Base-by-base conservation (phyloP, 306 rosid genomes). In the Spatholobus suberectus region DNA sequence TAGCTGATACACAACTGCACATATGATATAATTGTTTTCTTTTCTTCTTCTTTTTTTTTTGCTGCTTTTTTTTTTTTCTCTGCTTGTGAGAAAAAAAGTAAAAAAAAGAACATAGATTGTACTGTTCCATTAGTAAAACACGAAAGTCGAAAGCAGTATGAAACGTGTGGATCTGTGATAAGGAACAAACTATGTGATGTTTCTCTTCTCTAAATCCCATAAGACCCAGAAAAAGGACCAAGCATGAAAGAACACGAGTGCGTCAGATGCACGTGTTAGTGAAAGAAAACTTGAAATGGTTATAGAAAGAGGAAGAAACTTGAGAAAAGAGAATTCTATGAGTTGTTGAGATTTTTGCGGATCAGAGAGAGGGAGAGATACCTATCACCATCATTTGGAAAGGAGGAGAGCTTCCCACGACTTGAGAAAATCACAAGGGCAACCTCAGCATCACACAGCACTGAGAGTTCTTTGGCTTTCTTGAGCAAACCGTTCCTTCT, bases 381-480 rank as follows among this genome's bases (percentile, higher is more conserved):
- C 40, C 69, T 6, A 13, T 8, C 10, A 62, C 5, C 1, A 26
- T 12, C 67, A 24, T 0, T 14, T 13, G 41, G 21, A 62, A 65
- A 79, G 8, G 72, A 47, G 21, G 46, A 80, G 69, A 86, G 92
- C 80, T 89, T 91, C 32, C 93, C 95, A 55, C 91, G 86, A 14
- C 82, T 87, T 54, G 95, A 91, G 89, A 91, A 91, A 79, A 89
- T 32, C 77, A 91, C 57, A 12, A 79, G 83, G 4, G 83, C 83
- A 26, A 79, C 32, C n/a, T 79, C 83, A 52, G 83, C 83, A 68
- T 68, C 83, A 79, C 83, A 79, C 1, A 79, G 57, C 4, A 79
- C 58, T 23, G 83, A 79, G 10, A 81, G 84, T 73, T 81, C 79
- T 58, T 47, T 21, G 1, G 84, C 84, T 73, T 81, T 81, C 72